phyloP scores from a whole-genome alignment of 371 early-diverging fungal genomes.

The Actinomortierella ambigua region DNA sequence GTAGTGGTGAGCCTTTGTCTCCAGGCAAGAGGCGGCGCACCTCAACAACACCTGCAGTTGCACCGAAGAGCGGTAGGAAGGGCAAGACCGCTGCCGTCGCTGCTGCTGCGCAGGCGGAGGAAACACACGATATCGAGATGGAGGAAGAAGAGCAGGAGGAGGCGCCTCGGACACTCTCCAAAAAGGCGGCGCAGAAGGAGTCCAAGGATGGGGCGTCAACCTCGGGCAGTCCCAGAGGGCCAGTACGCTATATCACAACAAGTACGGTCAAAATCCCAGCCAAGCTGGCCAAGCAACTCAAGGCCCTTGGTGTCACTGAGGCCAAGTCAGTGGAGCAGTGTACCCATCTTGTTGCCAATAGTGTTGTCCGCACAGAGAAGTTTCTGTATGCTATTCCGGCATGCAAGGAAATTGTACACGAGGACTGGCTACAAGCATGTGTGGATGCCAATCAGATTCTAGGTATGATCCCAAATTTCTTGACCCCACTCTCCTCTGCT shows the following conservation, averaged over 20 bases:
- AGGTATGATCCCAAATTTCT: too few relatives aligned
- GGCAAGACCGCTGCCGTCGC: background rate
- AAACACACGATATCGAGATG: background rate
- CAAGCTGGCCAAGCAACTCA: slow-evolving; percentile 27
- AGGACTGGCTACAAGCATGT: slow-evolving; percentile 42
- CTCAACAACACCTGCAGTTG: too few relatives aligned
- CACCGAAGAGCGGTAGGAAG: slow-evolving; percentile 10
- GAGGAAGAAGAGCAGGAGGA: background rate
- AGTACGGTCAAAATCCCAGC: slow-evolving; percentile 25
- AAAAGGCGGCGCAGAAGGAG: too few relatives aligned
- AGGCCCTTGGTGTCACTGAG: slow-evolving; percentile 26
- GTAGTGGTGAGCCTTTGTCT: too few relatives aligned
- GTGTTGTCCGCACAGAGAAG: slow-evolving; percentile 34
- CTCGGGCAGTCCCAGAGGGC: background rate
- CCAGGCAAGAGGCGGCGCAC: too few relatives aligned
- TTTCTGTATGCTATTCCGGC: slow-evolving; percentile 30
- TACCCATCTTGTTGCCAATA: slow-evolving; percentile 35
- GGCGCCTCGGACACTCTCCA: too few relatives aligned
- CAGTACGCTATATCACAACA: slow-evolving; percentile 23
- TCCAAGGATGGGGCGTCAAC: too few relatives aligned
- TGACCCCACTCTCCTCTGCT: too few relatives aligned
- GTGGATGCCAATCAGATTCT: slow-evolving; percentile 37
- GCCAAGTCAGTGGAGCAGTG: slow-evolving; percentile 29
- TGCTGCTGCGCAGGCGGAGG: background rate
- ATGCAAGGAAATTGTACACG: slow-evolving; percentile 32